phyloP scores from a whole-genome alignment of 371 early-diverging fungal genomes.

The Nematocida major region DNA sequence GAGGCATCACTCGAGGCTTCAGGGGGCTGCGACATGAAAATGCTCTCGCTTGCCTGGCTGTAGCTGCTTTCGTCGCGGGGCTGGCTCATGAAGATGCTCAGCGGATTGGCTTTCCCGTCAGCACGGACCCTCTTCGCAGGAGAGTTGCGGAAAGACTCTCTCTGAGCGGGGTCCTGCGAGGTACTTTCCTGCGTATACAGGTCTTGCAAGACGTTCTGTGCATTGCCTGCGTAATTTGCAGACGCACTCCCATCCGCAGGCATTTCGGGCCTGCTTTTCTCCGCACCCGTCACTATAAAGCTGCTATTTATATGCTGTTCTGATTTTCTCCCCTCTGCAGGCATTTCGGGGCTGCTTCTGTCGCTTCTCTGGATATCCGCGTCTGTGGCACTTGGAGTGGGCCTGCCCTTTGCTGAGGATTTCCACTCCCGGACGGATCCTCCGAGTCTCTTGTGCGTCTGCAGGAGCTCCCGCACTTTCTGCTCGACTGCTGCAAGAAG shows the following conservation, averaged over 20 bases:
- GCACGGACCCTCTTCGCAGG: constrained; percentile 20
- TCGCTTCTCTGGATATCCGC: no score
- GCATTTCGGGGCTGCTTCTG: no score
- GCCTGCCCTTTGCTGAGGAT: neutral
- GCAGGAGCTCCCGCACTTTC: neutral
- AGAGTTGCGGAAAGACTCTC: neutral
- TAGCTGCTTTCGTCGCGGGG: neutral
- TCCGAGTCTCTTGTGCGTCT: constrained; percentile 13
- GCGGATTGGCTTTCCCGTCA: constrained; percentile 18
- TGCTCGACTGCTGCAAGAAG: constrained; percentile 66
- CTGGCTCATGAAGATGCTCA: constrained; percentile 6
- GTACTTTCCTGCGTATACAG: neutral
- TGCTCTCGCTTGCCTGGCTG: neutral
- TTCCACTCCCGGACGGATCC: neutral
- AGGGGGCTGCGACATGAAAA: no score
- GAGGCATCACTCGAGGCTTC: no score
- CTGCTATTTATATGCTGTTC: neutral
- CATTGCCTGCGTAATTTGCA: neutral
- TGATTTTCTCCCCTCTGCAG: neutral
- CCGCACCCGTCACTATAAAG: neutral
- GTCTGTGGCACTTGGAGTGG: neutral
- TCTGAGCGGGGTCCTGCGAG: neutral
- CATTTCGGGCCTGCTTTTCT: no score
- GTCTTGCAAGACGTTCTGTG: neutral
- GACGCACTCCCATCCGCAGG: neutral